phyloP scores from a whole-genome alignment of 495 filamentous ascomycete genomes.

The Aspergillus heteromorphus region DNA sequence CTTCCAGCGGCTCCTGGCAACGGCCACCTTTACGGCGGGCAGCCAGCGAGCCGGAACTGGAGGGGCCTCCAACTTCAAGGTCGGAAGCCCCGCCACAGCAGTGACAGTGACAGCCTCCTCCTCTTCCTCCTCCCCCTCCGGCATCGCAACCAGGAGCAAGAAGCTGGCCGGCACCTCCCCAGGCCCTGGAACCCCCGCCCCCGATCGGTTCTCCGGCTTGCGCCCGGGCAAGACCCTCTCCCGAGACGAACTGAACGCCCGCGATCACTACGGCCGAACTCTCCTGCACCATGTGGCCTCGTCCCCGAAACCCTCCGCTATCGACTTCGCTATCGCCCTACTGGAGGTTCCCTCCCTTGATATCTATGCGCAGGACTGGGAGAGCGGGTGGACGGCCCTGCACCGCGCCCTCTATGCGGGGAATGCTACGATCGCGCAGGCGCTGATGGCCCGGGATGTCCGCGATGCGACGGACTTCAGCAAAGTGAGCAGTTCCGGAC shows the following conservation, averaged over 20 bases:
- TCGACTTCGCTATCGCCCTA: slow-evolving; percentile 69
- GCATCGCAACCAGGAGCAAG: slow-evolving; percentile 36
- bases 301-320: slow-evolving; percentile 59
- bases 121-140: slow-evolving; percentile 48
- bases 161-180: slow-evolving; percentile 26
- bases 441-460: slow-evolving; percentile 70
- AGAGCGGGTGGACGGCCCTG: slow-evolving; percentile 93
- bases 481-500: slow-evolving; percentile 39
- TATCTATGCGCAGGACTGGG: slow-evolving; percentile 76
- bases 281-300: slow-evolving; percentile 83
- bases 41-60: slow-evolving; percentile 30
- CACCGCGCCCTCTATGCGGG: slow-evolving; percentile 91
- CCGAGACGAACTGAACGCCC: slow-evolving; percentile 72
- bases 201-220: slow-evolving; percentile 21
- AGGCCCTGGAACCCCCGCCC: slow-evolving; percentile 23
- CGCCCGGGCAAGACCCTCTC: slow-evolving; percentile 39
- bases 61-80: slow-evolving; percentile 28
- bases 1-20: slow-evolving; percentile 78
- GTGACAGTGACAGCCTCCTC: slow-evolving; percentile 43
- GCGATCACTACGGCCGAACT: slow-evolving; percentile 70
- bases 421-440: slow-evolving; percentile 78
- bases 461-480: slow-evolving; percentile 54
- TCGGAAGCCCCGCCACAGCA: slow-evolving; percentile 46
- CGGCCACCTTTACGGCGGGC: slow-evolving; percentile 48
- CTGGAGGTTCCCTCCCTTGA: slow-evolving; percentile 79